These are phyloP conservation scores for Colletotrichum kahawae DNA, from an alignment of 2,329 filamentous ascomycete genomes.

Conservation along the genomic window DNA sequence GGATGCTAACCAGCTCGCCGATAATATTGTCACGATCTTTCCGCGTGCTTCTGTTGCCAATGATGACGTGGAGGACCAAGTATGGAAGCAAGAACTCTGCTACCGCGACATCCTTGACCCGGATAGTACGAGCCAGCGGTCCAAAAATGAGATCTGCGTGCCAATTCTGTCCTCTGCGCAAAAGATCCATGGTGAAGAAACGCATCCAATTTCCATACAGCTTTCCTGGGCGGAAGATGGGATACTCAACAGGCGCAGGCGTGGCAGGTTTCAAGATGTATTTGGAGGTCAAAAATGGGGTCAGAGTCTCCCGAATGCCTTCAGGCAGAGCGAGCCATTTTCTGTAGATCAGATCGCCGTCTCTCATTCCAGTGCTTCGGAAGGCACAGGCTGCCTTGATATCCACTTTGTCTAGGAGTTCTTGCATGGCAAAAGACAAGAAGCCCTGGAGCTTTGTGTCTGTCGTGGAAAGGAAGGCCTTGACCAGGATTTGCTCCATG, in stretches of 20 bases:
- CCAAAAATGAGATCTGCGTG: slow-evolving; percentile 81
- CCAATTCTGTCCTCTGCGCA: slow-evolving; percentile 76
- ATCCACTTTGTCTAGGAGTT: slow-evolving; percentile 79
- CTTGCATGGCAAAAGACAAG: slow-evolving; percentile 93
- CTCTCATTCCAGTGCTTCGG: slow-evolving; percentile 42
- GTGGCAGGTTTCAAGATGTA: slow-evolving; percentile 74
- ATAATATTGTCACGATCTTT: slow-evolving; percentile 68
- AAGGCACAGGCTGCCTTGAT: slow-evolving; percentile 63
- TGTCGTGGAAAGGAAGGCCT: slow-evolving; percentile 87
- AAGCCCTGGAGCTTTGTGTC: slow-evolving; percentile 90
- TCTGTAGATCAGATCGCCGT: slow-evolving; percentile 65
- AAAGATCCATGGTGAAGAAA: slow-evolving; percentile 78
- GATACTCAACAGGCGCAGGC: slow-evolving; percentile 68
- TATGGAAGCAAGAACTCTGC: slow-evolving; percentile 90
- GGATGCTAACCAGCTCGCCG: slow-evolving; percentile 75
- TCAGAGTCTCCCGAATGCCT: slow-evolving; percentile 78
- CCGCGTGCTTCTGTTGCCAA: slow-evolving; percentile 68
- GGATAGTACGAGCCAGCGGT: slow-evolving; percentile 80
- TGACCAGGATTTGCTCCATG: slow-evolving; percentile 86
- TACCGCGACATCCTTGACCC: slow-evolving; percentile 84
- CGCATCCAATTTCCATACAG: slow-evolving; percentile 84
- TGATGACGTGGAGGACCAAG: slow-evolving; percentile 79
- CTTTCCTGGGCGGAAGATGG: slow-evolving; percentile 73
- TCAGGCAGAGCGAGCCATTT: slow-evolving; percentile 84
- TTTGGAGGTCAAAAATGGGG: slow-evolving; percentile 84